Base-by-base conservation (phyloP, 176 grass and related monocot genomes). In the Microstegium vimineum region DNA sequence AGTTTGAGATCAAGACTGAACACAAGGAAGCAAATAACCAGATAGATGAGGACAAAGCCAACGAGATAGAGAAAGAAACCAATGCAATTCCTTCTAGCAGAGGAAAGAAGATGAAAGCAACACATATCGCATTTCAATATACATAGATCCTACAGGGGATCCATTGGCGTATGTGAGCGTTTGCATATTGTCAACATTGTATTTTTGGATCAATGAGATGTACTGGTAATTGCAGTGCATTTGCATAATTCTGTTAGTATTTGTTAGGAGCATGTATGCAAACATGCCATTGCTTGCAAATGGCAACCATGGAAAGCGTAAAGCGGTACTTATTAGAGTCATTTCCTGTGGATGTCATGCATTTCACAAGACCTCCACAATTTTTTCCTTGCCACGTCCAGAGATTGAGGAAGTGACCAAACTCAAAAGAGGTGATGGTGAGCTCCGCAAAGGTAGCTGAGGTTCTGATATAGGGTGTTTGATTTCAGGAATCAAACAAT, bases 361-460 rank as follows among this genome's bases (percentile, higher is more conserved):
- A n/a, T n/a, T n/a, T n/a, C n/a, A n/a, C 10, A 4, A 0, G 18
- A 22, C 20, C 35, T 67, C 32, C 17, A 68, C 34, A 68, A 34
- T 37, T 38, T 23, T n/a, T 46, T 23, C 17, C 90, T 91, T 70
- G 68, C 5, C n/a, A 78, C 76, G 14, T 30, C 22, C n/a, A n/a
- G n/a, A n/a, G n/a, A n/a, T n/a, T n/a, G n/a, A n/a, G n/a, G n/a
- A n/a, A n/a, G n/a, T n/a, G n/a, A n/a, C n/a, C n/a, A n/a, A n/a
- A n/a, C n/a, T n/a, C n/a, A n/a, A n/a, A n/a, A n/a, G n/a, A n/a
- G n/a, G n/a, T n/a, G n/a, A n/a, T n/a, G n/a, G n/a, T n/a, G n/a
- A n/a, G n/a, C n/a, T n/a, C 94, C 0, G 89, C 94, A 17, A 22
- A 94, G 43, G 87, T 97, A 1, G 80, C 91, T 0, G 91, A 94